Evolutionary conservation across 2,329 filamentous ascomycete genomes (phyloP).

Genomic region (Aspergillus fumigatiaffinis): DNA sequence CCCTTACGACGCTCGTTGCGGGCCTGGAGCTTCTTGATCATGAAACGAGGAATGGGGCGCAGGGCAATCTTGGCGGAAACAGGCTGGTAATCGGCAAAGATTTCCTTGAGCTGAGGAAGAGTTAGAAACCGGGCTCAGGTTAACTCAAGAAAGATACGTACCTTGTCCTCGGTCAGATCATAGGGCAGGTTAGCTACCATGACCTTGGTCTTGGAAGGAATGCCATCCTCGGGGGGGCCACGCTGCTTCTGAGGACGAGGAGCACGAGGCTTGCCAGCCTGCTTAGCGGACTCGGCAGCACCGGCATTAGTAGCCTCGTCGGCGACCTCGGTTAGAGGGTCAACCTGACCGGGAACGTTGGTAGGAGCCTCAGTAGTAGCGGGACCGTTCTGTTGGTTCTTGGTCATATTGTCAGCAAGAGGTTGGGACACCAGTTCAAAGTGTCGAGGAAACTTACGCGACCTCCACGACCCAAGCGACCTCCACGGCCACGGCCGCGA

Average conservation of each 20-base stretch:
- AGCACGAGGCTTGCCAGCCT: slow-evolving; percentile 37
- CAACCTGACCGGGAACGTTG: slow-evolving; percentile 16
- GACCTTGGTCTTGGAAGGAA: slow-evolving; percentile 99
- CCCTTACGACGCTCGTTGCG: slow-evolving; percentile 98
- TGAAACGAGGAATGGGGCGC: slow-evolving; percentile 96
- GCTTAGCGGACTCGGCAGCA: slow-evolving; percentile 38
- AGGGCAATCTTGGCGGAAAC: slow-evolving; percentile 97
- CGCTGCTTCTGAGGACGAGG: slow-evolving; percentile 69
- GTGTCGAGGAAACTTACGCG: slow-evolving; percentile 44
- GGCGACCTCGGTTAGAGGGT: slow-evolving; percentile 17
- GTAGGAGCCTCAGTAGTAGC: slow-evolving; percentile 20
- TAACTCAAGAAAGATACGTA: slow-evolving; percentile 40
- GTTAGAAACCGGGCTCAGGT: slow-evolving; percentile 20
- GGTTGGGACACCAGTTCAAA: too few relatives aligned
- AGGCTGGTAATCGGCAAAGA: slow-evolving; percentile 89
- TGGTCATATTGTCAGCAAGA: neutral
- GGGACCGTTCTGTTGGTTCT: slow-evolving; percentile 22
- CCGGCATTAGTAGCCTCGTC: slow-evolving; percentile 41
- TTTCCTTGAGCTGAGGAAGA: slow-evolving; percentile 77
- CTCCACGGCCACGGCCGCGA: slow-evolving; percentile 64
- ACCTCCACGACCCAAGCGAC: slow-evolving; percentile 63
- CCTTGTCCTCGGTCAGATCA: slow-evolving; percentile 95
- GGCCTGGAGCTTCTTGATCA: slow-evolving; percentile 99
- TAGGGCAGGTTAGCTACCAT: slow-evolving; percentile 99
- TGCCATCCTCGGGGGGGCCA: slow-evolving; percentile 92